These are phyloP conservation scores for Lichina pygmaea DNA, from an alignment of 495 filamentous ascomycete genomes.

Conservation along the genomic window DNA sequence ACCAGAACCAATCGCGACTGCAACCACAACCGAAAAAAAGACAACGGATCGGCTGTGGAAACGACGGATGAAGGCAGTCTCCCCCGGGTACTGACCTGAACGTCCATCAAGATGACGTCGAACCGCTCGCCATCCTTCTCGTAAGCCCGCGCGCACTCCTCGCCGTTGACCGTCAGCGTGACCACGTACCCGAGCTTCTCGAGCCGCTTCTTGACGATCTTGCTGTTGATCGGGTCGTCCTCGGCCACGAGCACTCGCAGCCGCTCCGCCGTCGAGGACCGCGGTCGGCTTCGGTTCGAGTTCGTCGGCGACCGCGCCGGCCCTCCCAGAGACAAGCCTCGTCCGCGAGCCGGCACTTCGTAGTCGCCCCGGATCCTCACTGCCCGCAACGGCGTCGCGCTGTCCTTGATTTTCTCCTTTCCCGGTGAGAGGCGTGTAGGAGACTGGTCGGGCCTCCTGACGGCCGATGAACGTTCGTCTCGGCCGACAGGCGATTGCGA, in stretches of 20 bases:
- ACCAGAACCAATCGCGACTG: no score
- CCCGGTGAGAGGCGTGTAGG: neutral
- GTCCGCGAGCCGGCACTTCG: neutral
- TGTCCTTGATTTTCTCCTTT: neutral
- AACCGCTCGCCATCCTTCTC: conserved; percentile 27
- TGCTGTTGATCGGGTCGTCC: conserved; percentile 81
- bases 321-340: neutral
- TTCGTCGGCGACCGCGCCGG: neutral
- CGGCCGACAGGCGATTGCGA: no score
- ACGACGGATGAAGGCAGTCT: no score
- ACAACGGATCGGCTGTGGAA: no score
- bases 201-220: conserved; percentile 60
- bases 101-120: conserved; percentile 90
- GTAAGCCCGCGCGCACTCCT: conserved; percentile 56
- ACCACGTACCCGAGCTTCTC: conserved; percentile 57
- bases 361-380: neutral
- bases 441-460: neutral
- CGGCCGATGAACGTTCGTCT: no score
- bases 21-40: no score
- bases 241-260: conserved; percentile 61
- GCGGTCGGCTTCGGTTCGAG: neutral
- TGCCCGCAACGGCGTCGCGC: conserved; percentile 3
- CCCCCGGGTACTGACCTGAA: conserved; percentile 30
- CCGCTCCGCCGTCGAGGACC: conserved; percentile 10
- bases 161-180: conserved; percentile 51